Base-by-base conservation (phyloP, 441 rosid genomes). In the Arabidopsis hybrid region DNA sequence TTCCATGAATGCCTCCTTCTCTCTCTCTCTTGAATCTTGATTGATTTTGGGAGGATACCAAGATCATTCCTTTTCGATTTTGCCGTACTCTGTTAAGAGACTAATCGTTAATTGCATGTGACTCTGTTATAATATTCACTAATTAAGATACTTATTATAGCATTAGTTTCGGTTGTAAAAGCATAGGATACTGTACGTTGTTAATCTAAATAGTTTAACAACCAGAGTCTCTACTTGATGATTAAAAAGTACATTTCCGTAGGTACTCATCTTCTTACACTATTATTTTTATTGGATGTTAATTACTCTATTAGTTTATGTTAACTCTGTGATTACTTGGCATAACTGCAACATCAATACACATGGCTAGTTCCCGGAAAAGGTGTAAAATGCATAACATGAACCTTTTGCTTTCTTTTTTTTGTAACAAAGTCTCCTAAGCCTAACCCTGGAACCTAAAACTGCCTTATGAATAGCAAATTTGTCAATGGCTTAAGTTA, bases 31-130 rank as follows among this genome's bases (percentile, higher is more conserved):
- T 71, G 60, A 63, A 63, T 71, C 60, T 77, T 72, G 45, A 66
- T 77, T 71, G 73, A 72, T 71, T 71, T 65, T 59, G 77, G 65
- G 73, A 72, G 74, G 77, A 60, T 61, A 46, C 69, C 76, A 67
- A 72, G 80, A 72, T 72, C 81, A 60, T 65, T 72, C 77, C 70
- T 53, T 67, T 50, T 42, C 43, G 26, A 71, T 77, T 47, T 72
- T 67, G 42, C 77, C 81, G 73, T 78, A 78, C 77, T 67, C 61
- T 55, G 31, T 18, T 47, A 45, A 43, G 56, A 40, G 59, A 69
- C 66, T 17, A 71, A 65, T 69, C 39, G 71, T 64, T 61, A 65
- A 62, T 55, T 63, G 81, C 89, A 86, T 84, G 87, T 86, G 87
- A 71, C 29, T 69, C 60, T 39, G 47, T 61, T 73, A 77, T 64